Conservation (phyloP, 2,329 filamentous ascomycete genomes). For the Talaromyces verruculosus region DNA sequence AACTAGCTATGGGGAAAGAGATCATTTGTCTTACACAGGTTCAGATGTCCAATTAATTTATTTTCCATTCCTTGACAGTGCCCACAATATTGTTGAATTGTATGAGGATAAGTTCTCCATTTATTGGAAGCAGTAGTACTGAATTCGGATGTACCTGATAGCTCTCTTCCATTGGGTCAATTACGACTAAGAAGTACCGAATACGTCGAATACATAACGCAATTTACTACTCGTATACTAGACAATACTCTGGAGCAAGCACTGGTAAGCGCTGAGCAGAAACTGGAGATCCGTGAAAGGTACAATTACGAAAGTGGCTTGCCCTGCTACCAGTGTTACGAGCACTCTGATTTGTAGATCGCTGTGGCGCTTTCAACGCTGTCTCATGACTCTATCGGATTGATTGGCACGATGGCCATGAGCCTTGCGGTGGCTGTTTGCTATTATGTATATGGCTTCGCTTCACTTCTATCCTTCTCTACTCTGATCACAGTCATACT, state of each 20-base stretch:
- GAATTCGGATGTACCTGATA: conserved; percentile 4
- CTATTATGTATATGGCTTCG: not conserved
- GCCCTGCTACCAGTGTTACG: not conserved
- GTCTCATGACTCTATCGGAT: not conserved
- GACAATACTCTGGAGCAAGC: not conserved
- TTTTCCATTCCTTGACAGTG: not conserved
- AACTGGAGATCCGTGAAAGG: not conserved
- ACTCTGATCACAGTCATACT: too few species aligned
- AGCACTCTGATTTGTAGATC: not conserved
- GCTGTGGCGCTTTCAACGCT: not conserved
- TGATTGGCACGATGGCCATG: conserved; percentile 2
- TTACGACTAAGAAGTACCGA: not conserved
- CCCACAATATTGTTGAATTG: not conserved
- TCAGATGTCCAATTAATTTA: conserved; percentile 7
- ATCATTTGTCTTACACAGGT: not conserved
- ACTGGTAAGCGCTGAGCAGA: not conserved
- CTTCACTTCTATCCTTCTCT: not conserved
- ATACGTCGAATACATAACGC: not conserved
- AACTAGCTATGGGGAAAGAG: not conserved
- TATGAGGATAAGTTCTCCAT: not conserved
- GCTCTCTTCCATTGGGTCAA: not conserved
- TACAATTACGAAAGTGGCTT: conserved; percentile 3
- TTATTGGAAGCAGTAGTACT: not conserved
- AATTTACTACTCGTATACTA: not conserved
- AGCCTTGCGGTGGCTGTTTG: not conserved